Evolutionary conservation across 129 eudicot species (phyloP), one percentile per base, ranked within the genome.

Genomic region (Erigeron canadensis): DNA sequence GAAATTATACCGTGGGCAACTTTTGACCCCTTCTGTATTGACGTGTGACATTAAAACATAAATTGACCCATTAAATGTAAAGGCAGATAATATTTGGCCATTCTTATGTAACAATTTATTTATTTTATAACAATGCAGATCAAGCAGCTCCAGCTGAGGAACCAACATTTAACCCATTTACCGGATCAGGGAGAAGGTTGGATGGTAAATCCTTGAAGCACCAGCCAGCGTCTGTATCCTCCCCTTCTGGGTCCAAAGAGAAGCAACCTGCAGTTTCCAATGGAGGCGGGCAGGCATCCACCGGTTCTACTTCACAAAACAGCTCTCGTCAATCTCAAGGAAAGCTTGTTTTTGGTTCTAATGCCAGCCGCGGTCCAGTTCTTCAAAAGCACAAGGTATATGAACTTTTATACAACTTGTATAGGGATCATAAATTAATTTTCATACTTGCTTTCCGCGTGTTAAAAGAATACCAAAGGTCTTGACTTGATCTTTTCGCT

Each of bases 321-420:
- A 63, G 64, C 63, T 80, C 80, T 74, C 93, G 93, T 58, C 96
- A 86, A 62, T 28, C 89, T 2, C 97, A 88, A 70, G 97, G 97
- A 16, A 91, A 88, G 77, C 97, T 91, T 44, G 97, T 91, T 7
- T 91, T 91, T 67, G 94, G 97, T 21, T 84, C 96, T 66, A 84
- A 80, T 79, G 81, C 86, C 39, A 84, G 64, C 43, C 86, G 88
- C 56, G 17, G 80, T 41, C 70, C 62, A 22, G 89, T 68, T 19
- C 62, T 80, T 7, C 84, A 71, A 80, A 91, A 86, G 88, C 85
- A 69, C 75, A 91, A 91, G 97, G 96, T 88, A 79, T 23, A 40
- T 40, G 58, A 13, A 53, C 6, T 8, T 34, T 9, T 6, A 15
- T 60, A 28, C 16, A 9, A 60, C n/a, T 60, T 22, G 45, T 40